Evolutionary conservation across 208 protist species (phyloP).

Genomic region (Leishmania guyanensis): DNA sequence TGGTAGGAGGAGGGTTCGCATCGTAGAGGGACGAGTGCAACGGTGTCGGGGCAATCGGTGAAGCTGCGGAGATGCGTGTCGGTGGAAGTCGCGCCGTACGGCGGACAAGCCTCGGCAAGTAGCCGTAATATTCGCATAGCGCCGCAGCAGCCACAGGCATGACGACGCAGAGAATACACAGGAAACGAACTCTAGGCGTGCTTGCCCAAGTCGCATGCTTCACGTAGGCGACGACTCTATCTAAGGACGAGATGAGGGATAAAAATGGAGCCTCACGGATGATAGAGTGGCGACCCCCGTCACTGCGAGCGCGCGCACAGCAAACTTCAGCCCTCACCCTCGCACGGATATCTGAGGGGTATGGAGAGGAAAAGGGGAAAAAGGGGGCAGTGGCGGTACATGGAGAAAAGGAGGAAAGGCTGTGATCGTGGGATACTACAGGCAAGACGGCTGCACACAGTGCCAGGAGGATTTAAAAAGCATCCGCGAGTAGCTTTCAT

Average conservation of each 20-base stretch:
- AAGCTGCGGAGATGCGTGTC: not conserved
- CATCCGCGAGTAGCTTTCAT: not conserved
- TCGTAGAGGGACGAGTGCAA: not conserved
- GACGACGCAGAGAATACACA: not conserved
- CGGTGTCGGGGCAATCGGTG: not conserved
- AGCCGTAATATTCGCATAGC: constrained; percentile 52
- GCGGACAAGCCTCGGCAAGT: constrained; percentile 31
- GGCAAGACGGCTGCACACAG: not conserved
- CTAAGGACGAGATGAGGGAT: not conserved
- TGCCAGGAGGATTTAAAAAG: not conserved
- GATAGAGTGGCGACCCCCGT: not conserved
- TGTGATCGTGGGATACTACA: not conserved
- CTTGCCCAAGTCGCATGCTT: not conserved
- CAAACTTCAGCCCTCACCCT: not conserved
- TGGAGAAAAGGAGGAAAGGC: not conserved
- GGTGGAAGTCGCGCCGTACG: constrained; percentile 8
- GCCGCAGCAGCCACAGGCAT: constrained; percentile 6
- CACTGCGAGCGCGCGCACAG: not conserved
- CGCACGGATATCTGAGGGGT: not conserved
- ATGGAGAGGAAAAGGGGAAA: not conserved
- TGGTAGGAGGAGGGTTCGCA: not conserved
- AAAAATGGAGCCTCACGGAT: not conserved
- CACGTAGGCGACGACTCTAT: not conserved
- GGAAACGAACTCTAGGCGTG: not conserved
- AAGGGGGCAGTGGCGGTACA: not conserved